These are phyloP conservation scores for Cutaneotrichosporon dermatis DNA, from an alignment of 1,284 basidiomycete genomes.

Conservation along the genomic window DNA sequence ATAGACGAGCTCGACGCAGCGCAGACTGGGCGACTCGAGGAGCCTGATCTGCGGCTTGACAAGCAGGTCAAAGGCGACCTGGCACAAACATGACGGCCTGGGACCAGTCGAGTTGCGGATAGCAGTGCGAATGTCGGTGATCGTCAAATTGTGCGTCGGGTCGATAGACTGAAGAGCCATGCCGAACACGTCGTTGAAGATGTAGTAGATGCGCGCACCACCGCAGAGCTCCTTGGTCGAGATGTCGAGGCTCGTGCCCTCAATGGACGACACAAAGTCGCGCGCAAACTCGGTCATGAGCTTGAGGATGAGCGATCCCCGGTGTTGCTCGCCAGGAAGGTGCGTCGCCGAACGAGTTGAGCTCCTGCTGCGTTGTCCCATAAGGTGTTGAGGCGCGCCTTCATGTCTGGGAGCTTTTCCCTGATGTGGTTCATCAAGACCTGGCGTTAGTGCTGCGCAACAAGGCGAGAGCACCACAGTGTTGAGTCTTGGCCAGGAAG, in stretches of 20 bases:
- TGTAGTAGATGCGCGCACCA: conserved; percentile 97
- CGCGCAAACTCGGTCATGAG: conserved; percentile 99
- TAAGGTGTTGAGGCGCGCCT: conserved; percentile 96
- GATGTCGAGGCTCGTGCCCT: conserved; percentile 94
- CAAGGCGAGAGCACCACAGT: conserved; percentile 56
- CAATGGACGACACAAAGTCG: conserved; percentile 95
- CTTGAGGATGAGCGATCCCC: conserved; percentile 78
- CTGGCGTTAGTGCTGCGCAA: conserved; percentile 46
- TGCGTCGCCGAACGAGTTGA: conserved; percentile 94
- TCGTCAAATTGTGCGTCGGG: conserved; percentile 82
- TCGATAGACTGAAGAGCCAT: conserved; percentile 86
- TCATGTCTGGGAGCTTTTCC: conserved; percentile 99
- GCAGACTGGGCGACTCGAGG: conserved; percentile 83
- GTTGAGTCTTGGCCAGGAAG: conserved; percentile 89
- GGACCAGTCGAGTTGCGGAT: conserved; percentile 98
- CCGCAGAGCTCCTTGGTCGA: conserved; percentile 98
- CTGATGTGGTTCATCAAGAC: conserved; percentile 97
- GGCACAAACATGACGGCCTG: conserved; percentile 94
- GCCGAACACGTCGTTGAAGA: conserved; percentile 98
- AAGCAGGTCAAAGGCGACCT: conserved; percentile 88
- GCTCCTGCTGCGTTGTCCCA: conserved; percentile 99
- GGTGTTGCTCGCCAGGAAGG: conserved; percentile 85
- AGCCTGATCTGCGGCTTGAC: conserved; percentile 99
- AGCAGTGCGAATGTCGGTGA: conserved; percentile 94
- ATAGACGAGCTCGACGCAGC: conserved; percentile 97